A percentile compares a stretch with the other conserved stretches of the same genome.
Conservation (phyloP, 1,139 yeast species). For the Blastobotrys persicus region DNA sequence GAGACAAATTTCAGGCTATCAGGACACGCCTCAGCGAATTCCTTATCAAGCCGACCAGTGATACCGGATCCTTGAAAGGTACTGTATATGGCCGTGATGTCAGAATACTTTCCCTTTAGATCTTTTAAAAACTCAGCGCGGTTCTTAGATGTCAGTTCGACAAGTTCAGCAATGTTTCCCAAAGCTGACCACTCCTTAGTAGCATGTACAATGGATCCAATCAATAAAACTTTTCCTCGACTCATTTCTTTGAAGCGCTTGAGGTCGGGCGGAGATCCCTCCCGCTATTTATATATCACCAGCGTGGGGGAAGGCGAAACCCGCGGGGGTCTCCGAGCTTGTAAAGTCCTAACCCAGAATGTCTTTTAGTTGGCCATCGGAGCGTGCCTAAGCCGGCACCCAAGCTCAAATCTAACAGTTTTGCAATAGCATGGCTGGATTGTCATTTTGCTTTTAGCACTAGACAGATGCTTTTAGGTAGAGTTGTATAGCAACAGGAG, state of each 20-base stretch:
- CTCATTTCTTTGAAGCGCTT: slow-evolving; percentile 7
- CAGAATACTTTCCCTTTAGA: slow-evolving; percentile 33
- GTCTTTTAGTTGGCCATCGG: neutral
- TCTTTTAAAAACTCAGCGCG: slow-evolving; percentile 36
- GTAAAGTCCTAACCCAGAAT: neutral
- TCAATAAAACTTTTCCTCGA: slow-evolving; percentile 24
- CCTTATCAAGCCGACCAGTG: slow-evolving; percentile 71
- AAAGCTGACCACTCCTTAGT: slow-evolving; percentile 27
- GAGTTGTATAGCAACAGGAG: no score
- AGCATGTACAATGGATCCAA: slow-evolving; percentile 29
- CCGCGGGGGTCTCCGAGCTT: neutral
- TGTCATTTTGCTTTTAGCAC: neutral
- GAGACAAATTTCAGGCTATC: slow-evolving; percentile 58
- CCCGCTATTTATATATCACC: neutral
- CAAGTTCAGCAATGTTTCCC: slow-evolving; percentile 29
- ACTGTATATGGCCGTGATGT: slow-evolving; percentile 35
- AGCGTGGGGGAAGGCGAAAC: neutral
- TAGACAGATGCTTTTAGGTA: no score
- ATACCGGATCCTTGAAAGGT: slow-evolving; percentile 71
- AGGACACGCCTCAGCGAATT: slow-evolving; percentile 62
- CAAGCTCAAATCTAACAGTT: no score
- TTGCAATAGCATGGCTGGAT: neutral
- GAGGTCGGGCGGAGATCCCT: neutral
- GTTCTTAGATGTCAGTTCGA: slow-evolving; percentile 19
- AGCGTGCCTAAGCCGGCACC: no score